These are phyloP conservation scores for Tremellales sp. DNA, from an alignment of 1,284 basidiomycete species.

Conservation along the genomic window DNA sequence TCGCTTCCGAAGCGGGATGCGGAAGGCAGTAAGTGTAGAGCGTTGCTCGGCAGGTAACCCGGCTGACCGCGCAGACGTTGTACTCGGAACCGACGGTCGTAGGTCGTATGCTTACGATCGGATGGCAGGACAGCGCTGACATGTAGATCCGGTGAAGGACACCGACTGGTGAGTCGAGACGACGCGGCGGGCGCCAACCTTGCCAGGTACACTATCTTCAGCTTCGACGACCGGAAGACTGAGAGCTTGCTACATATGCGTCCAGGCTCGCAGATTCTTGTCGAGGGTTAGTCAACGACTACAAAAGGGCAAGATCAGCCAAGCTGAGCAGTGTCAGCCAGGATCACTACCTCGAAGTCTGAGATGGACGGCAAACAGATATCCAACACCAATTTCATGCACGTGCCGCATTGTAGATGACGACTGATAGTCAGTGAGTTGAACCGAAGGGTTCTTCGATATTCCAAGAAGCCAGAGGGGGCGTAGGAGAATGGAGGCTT, in stretches of 20 bases:
- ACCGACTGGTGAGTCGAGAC: slow-evolving; percentile 17
- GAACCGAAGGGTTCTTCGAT: background rate
- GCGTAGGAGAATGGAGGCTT: too few species aligned
- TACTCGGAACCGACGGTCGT: background rate
- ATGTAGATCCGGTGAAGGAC: slow-evolving; percentile 17
- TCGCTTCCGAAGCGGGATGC: background rate
- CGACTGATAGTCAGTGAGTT: background rate
- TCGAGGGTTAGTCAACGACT: slow-evolving; percentile 32
- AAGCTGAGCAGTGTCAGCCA: too few species aligned
- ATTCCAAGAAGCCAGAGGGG: background rate
- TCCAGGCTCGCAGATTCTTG: slow-evolving; percentile 31
- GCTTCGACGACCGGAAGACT: slow-evolving; percentile 28
- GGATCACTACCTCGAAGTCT: background rate
- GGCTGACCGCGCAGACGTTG: background rate
- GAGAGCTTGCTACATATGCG: slow-evolving; percentile 23
- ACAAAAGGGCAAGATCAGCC: too few species aligned
- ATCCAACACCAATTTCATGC: background rate
- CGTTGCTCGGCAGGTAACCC: background rate
- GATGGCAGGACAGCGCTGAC: slow-evolving; percentile 1
- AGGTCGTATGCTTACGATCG: too few species aligned
- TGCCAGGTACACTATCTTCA: slow-evolving; percentile 40
- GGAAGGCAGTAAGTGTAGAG: slow-evolving; percentile 7
- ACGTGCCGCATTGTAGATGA: background rate
- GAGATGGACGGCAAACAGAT: background rate
- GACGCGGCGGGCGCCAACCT: slow-evolving; percentile 10